Conservation (phyloP, 2,329 filamentous ascomycete species). For the Alternaria panax region DNA sequence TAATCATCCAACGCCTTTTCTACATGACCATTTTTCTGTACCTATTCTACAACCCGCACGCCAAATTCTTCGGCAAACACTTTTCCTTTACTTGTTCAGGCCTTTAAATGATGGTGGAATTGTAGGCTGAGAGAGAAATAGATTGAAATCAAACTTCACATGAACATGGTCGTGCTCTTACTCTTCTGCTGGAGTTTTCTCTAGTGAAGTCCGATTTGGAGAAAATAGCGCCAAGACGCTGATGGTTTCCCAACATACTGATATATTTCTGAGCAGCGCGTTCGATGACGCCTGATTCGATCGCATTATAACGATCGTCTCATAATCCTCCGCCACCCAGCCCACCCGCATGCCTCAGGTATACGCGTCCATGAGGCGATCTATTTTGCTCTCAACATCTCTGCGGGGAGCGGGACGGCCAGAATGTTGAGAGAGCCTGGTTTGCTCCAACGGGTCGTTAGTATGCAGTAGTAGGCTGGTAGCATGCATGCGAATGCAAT, state of each 20-base stretch:
- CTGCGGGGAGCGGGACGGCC: neutral
- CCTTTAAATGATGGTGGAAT: neutral
- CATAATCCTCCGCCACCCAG: neutral
- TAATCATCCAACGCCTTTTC: constrained; percentile 12
- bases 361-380: neutral
- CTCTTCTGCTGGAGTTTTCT: neutral
- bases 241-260: neutral
- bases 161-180: neutral
- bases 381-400: neutral
- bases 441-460: neutral
- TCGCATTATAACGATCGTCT: neutral
- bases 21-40: constrained; percentile 1
- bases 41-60: neutral
- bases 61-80: neutral
- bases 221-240: neutral
- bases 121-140: neutral
- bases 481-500: constrained; percentile 1
- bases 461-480: constrained; percentile 1
- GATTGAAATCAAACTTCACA: neutral
- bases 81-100: neutral
- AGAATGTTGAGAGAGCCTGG: constrained; percentile 1
- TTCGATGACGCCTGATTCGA: neutral
- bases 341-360: neutral
- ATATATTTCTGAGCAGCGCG: neutral
- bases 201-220: neutral